Evolutionary conservation across 495 filamentous ascomycete species (phyloP), one percentile per base, ranked within the genome.

Genomic region (Parmelia sp.): DNA sequence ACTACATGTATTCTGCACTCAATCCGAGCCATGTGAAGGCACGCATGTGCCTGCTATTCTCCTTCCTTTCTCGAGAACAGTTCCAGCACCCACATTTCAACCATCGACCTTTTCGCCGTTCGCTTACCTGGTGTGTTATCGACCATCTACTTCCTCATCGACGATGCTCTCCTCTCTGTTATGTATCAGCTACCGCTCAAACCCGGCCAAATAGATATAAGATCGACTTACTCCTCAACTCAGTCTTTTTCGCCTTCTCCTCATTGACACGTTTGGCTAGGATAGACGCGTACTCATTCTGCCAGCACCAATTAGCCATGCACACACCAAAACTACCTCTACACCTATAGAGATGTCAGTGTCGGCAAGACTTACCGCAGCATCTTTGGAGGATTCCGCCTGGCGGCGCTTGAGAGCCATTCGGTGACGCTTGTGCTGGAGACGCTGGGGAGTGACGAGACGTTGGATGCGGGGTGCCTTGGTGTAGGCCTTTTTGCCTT

Each of bases 381-480:
- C 94, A 80, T 98, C 95, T 84, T 95, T 96, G 77, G 88, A 85
- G 78, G 90, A 86, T 84, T 97, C 95, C 71, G 91, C 79, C 75
- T 88, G 88, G 76, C 95, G 92, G 79, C 92, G 91, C 92, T 98
- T 98, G 79, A 98, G 86, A 72, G 94, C 93, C 71, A 93, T 83
- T 72, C 90, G 84, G 82, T 97, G 92, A 74, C 94, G 91, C 90
- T 97, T 97, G 88, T 93, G 94, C 84, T 98, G 94, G 71, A 98
- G 91, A 77, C 94, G 95, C 82, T 98, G 94, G 80, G 94, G 95
- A 78, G 94, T 98, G 73, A 98, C 90, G 72, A 98, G 90, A 76
- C 94, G 90, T 85, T 98, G 94, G 82, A 98, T 98, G 82, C 89
- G 90, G 74, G 94, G 93, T 74, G 94, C 94, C 87, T 98, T 98